phyloP scores from a whole-genome alignment of 1,284 basidiomycete genomes.

The Malassezia yamatoensis region DNA sequence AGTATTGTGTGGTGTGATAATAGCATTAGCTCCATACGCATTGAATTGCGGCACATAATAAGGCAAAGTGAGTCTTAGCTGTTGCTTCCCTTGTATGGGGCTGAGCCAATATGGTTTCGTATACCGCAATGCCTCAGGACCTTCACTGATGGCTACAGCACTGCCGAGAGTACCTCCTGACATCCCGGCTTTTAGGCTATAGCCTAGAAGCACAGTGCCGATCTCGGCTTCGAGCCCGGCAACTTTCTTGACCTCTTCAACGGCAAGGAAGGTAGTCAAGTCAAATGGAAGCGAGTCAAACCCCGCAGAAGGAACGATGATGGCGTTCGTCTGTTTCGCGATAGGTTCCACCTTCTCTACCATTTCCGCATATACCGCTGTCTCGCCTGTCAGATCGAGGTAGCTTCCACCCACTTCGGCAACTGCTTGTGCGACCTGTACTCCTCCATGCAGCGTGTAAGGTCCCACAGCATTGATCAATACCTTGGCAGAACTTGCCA shows the following conservation, averaged over 20 bases:
- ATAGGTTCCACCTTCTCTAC: slow-evolving; percentile 58
- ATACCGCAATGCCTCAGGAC: neutral
- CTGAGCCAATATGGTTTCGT: slow-evolving; percentile 51
- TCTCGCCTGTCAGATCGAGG: slow-evolving; percentile 57
- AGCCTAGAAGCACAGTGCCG: slow-evolving; percentile 36
- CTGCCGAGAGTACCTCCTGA: slow-evolving; percentile 64
- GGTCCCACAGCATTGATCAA: slow-evolving; percentile 37
- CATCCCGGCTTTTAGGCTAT: slow-evolving; percentile 53
- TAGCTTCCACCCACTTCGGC: slow-evolving; percentile 56
- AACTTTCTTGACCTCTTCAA: slow-evolving; percentile 52
- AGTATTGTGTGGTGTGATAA: slow-evolving; percentile 59
- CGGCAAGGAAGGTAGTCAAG: slow-evolving; percentile 56
- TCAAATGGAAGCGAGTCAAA: slow-evolving; percentile 58
- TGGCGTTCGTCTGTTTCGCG: slow-evolving; percentile 59
- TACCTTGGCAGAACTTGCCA: slow-evolving; percentile 21
- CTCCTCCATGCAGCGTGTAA: slow-evolving; percentile 24
- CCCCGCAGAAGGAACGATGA: slow-evolving; percentile 63
- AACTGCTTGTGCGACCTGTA: slow-evolving; percentile 52
- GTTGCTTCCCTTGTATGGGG: slow-evolving; percentile 24
- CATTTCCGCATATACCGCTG: slow-evolving; percentile 51
- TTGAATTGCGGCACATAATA: slow-evolving; percentile 51
- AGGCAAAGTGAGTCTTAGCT: slow-evolving; percentile 52
- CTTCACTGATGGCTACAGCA: neutral
- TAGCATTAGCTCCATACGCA: slow-evolving; percentile 56
- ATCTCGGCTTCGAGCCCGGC: slow-evolving; percentile 40